These are phyloP conservation scores for Raphanus sativus DNA, from an alignment of 345 rosid species.

Conservation along the genomic window DNA sequence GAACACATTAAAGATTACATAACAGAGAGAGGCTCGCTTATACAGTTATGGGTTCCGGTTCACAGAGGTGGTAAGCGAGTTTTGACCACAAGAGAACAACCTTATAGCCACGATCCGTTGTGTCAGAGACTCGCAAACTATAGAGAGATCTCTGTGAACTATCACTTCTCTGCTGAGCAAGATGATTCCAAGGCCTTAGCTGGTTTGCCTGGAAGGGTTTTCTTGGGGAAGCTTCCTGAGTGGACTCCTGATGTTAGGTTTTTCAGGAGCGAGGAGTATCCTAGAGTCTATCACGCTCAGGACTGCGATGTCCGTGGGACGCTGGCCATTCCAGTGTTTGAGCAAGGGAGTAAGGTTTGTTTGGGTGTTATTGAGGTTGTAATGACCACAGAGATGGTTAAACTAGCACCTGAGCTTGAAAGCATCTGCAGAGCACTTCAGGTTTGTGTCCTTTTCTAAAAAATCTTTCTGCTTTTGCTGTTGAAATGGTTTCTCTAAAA, in stretches of 20 bases:
- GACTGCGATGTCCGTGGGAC: conserved; percentile 74
- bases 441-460: conserved; percentile 22
- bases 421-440: conserved; percentile 81
- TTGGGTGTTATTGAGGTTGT: conserved; percentile 93
- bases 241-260: conserved; percentile 97
- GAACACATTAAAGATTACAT: conserved; percentile 54
- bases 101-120: conserved; percentile 56
- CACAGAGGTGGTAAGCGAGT: conserved; percentile 62
- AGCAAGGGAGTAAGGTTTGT: conserved; percentile 75
- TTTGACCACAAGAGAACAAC: conserved; percentile 66
- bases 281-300: conserved; percentile 68
- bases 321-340: conserved; percentile 88
- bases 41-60: conserved; percentile 90
- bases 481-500: not conserved
- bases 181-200: conserved; percentile 59
- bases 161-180: conserved; percentile 69
- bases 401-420: conserved; percentile 71
- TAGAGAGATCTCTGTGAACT: conserved; percentile 69
- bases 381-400: conserved; percentile 64
- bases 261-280: conserved; percentile 82
- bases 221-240: conserved; percentile 79
- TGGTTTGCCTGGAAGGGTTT: conserved; percentile 89
- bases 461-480: not conserved
- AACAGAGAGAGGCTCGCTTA: conserved; percentile 64
- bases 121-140: conserved; percentile 66